Percentiles rank a stretch among this genome's conserved stretches.
Evolutionary conservation across 495 filamentous ascomycete genomes (phyloP).

Genomic region (Podospora conica): DNA sequence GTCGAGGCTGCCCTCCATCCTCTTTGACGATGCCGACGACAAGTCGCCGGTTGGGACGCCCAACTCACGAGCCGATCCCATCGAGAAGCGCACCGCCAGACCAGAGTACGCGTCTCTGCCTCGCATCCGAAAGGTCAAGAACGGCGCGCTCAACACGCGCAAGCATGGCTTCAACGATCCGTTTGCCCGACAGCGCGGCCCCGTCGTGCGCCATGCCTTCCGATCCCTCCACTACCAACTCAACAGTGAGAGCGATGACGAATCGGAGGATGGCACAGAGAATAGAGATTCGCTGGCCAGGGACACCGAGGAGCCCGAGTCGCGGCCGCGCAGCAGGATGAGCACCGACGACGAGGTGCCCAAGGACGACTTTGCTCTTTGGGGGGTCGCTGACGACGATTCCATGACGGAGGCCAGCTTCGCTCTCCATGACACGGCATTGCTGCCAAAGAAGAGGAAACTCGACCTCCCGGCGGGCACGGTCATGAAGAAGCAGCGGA

Average conservation of each 20-base stretch:
- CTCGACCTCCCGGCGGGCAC: conserved; percentile 54
- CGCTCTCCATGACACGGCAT: conserved; percentile 33
- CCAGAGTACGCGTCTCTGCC: conserved; percentile 61
- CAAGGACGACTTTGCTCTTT: conserved; percentile 53
- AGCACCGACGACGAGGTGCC: conserved; percentile 59
- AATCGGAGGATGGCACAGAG: conserved; percentile 45
- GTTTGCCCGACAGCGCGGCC: conserved; percentile 59
- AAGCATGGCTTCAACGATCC: conserved; percentile 71
- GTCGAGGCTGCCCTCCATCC: conserved; percentile 30
- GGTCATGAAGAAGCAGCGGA: conserved; percentile 62
- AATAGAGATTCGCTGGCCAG: conserved; percentile 50
- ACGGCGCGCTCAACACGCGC: conserved; percentile 50
- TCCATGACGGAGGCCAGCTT: conserved; percentile 53
- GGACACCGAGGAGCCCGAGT: conserved; percentile 79
- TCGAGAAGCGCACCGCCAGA: conserved; percentile 43
- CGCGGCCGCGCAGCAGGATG: conserved; percentile 71
- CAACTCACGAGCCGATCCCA: conserved; percentile 56
- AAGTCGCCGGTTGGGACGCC: conserved; percentile 57
- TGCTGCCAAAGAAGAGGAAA: conserved; percentile 62
- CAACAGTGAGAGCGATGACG: conserved; percentile 52
- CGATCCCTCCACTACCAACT: conserved; percentile 50
- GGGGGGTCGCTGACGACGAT: conserved; percentile 45
- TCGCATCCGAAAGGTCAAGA: conserved; percentile 62
- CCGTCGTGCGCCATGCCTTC: conserved; percentile 39
- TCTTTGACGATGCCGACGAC: conserved; percentile 49